Evolutionary conservation across 768 basidiomycete species (phyloP), one percentile per base, ranked within the genome.

Genomic region (Phlebiopsis flavidoalba): DNA sequence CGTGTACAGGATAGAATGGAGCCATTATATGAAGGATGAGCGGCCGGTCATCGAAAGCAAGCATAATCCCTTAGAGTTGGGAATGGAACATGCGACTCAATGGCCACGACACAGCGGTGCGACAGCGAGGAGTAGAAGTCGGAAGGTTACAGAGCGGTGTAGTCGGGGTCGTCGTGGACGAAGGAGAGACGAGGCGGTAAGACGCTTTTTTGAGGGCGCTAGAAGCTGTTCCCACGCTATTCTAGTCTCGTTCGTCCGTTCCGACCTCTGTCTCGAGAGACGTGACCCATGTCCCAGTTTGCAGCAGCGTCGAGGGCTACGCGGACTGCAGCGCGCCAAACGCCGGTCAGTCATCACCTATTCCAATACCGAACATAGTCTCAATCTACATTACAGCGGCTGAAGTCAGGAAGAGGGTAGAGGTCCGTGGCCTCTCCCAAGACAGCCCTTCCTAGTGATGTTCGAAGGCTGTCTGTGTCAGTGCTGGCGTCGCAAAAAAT

Each of bases 371-470:
- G 26, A 31, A 31, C 26, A 31, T 6, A 31, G 6, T 31, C 26
- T 31, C 26, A 31, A 31, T 31, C 31, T 31, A 31, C 31, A n/a
- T 15, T 15, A 31, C 26, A 52, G 50, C 14, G 21, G 17, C 15
- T 36, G 52, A 35, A 31, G 17, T 7, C 7, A 24, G 57, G 43
- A 40, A 35, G 19, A n/a, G 19, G 7, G 4, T 36, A 51, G 65
- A 79, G 33, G 64, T 88, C 52, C 72, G 72, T 46, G 75, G 78
- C 64, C 64, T 91, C 1, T n/a, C 83, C 87, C 1, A 69, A 69
- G 35, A 79, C 83, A 5, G 78, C 81, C 0, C 78, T 84, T 26
- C 80, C 83, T 10, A 71, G 75, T 11, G 89, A 91, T 68, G 69
- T 91, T 46, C 74, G 68, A 24, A 66, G 74, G 35, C 47, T n/a